phyloP scores from a whole-genome alignment of 495 filamentous ascomycete genomes.

The Podospora anserina region DNA sequence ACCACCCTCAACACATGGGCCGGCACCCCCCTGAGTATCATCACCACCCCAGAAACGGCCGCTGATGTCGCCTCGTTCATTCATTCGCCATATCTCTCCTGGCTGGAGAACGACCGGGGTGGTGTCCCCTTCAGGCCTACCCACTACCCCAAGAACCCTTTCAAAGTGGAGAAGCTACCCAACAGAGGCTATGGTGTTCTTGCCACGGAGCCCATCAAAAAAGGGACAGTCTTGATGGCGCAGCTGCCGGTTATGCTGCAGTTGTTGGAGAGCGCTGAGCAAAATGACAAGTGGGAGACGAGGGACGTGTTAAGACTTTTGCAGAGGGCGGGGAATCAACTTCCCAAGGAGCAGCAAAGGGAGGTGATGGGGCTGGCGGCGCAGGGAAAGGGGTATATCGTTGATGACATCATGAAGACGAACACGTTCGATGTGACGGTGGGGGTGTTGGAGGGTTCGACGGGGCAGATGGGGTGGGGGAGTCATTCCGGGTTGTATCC shows the following conservation, averaged over 20 bases:
- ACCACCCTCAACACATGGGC: constrained; percentile 26
- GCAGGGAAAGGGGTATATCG: constrained; percentile 24
- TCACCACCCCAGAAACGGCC: constrained; percentile 30
- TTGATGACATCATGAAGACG: constrained; percentile 35
- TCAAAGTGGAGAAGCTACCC: constrained; percentile 23
- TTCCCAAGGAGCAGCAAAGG: constrained; percentile 7
- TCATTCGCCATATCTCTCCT: constrained; percentile 22
- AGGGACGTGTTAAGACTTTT: constrained; percentile 25
- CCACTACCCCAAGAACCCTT: constrained; percentile 14
- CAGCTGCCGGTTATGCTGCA: constrained; percentile 26
- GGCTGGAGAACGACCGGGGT: constrained; percentile 28
- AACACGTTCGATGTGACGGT: constrained; percentile 31
- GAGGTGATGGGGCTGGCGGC: constrained; percentile 14
- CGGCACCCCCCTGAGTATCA: constrained; percentile 23
- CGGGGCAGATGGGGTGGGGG: background rate
- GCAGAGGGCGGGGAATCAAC: constrained; percentile 25
- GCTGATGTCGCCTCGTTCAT: constrained; percentile 18
- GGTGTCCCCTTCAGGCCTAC: constrained; percentile 9
- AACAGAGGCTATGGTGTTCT: constrained; percentile 29
- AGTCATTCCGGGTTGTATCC: constrained; percentile 32
- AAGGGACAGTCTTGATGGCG: constrained; percentile 23
- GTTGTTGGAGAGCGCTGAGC: constrained; percentile 17
- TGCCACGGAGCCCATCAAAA: constrained; percentile 24
- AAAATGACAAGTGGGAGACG: constrained; percentile 20
- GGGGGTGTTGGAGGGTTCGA: constrained; percentile 9